Base-by-base conservation (phyloP, 768 basidiomycete species). In the Chalciporus chontae region DNA sequence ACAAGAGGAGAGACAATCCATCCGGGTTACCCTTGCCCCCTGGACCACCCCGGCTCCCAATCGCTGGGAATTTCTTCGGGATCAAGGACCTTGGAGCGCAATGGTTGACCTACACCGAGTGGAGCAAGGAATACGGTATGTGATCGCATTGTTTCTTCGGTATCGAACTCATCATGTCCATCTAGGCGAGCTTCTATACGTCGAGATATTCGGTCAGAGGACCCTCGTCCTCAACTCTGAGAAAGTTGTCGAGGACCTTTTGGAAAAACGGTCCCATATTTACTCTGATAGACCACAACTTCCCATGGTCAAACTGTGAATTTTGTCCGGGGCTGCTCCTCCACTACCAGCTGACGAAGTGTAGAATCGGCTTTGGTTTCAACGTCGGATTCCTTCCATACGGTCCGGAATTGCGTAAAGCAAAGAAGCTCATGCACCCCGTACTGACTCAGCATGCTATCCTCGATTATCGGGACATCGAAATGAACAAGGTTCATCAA, bases 21-120 rank as follows among this genome's bases (percentile, higher is more conserved):
- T 19, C 43, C 17, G 50, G 61, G 8, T 43, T 63, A 4, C 60
- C 58, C 8, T 39, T 73, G 9, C 76, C 75, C n/a, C 76, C 75
- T 17, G 75, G 76, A 13, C 73, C 76, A 7, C 65, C 57, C 34
- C 64, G 65, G 27, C 56, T 70, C 14, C 75, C 75, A 23, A 39
- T 77, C 17, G 54, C 77, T n/a, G 76, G 72, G 26, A 77, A 76
- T 50, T 50, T 77, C 6, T 55, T 75, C 7, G 72, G 73, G 44
- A 72, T 77, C 68, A 65, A 67, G 31, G 57, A 60, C 31, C 66
- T 73, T 27, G 71, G 73, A 8, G 51, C 52, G 0, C 64, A 56
- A 29, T 77, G 73, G 73, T 34, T 71, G 15, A 73, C 69, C 5
- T 73, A 71, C 42, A 61, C 69, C 10, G 66, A 69, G 34, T 76